These are phyloP conservation scores for Cyclocybe cylindracea DNA, from an alignment of 768 basidiomycete genomes.

Conservation along the genomic window DNA sequence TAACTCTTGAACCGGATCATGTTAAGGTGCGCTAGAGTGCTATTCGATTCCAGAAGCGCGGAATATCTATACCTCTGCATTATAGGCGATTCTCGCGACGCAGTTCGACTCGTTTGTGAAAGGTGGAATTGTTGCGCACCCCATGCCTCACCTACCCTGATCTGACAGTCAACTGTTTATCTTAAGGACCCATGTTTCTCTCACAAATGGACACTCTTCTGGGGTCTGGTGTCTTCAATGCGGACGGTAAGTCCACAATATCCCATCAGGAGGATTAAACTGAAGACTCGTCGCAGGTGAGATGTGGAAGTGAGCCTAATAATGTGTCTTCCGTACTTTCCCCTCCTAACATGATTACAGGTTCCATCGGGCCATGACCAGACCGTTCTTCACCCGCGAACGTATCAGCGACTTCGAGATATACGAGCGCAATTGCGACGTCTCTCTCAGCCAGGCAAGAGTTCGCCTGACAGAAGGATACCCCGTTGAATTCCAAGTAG, in stretches of 20 bases:
- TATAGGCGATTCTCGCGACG: conserved; percentile 14
- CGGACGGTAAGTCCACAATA: conserved; percentile 6
- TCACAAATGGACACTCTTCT: background rate
- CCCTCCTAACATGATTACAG: conserved; percentile 23
- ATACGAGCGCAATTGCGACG: conserved; percentile 55
- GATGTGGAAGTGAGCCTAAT: conserved; percentile 55
- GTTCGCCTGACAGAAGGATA: conserved; percentile 43
- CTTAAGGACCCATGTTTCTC: background rate
- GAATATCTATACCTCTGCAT: background rate
- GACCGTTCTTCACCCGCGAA: conserved; percentile 68
- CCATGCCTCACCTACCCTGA: no score
- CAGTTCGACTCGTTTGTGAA: conserved; percentile 39
- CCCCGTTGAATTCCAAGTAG: conserved; percentile 54
- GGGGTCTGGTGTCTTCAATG: conserved; percentile 5
- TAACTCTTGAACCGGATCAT: conserved; percentile 17
- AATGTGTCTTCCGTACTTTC: no score
- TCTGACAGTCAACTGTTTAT: no score
- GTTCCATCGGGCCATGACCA: conserved; percentile 64
- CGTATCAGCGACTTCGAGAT: conserved; percentile 61
- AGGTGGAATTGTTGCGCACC: conserved; percentile 21
- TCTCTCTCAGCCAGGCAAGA: conserved; percentile 45
- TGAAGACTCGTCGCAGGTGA: conserved; percentile 35
- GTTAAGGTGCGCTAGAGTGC: conserved; percentile 6
- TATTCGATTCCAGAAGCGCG: background rate
- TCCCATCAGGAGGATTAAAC: background rate